Percentiles rank a stretch among this genome's conserved stretches.
phyloP scores from a whole-genome alignment of 2,329 filamentous ascomycete species.

The Arthrobotrys iridis region DNA sequence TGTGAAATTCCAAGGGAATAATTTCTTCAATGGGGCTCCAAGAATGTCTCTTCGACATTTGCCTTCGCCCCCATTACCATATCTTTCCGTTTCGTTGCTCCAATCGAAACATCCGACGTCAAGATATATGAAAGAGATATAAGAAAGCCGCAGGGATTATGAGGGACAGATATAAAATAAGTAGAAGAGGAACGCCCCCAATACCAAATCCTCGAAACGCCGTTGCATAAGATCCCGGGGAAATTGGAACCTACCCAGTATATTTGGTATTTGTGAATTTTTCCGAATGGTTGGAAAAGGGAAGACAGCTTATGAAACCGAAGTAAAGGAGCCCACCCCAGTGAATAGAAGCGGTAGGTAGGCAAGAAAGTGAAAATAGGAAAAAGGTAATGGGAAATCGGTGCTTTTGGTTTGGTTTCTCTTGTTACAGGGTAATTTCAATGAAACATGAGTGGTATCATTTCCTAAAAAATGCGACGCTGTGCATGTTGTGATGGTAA shows the following conservation, averaged over 20 bases:
- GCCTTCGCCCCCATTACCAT: constrained; percentile 4
- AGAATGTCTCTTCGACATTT: not conserved
- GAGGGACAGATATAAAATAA: not conserved
- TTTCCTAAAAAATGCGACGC: constrained; percentile 48
- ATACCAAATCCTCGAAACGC: constrained; percentile 29
- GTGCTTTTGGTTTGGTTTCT: constrained; percentile 50
- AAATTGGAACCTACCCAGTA: constrained; percentile 23
- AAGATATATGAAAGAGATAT: constrained; percentile 7
- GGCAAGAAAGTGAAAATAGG: not conserved
- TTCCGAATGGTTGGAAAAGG: not conserved
- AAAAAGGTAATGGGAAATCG: constrained; percentile 28
- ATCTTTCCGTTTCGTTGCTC: not conserved
- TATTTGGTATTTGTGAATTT: constrained; percentile 43
- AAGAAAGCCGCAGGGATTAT: not conserved
- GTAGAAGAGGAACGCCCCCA: constrained; percentile 31
- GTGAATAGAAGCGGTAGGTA: constrained; percentile 26
- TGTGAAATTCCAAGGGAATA: not conserved
- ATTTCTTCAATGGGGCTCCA: not conserved
- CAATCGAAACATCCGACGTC: constrained; percentile 6
- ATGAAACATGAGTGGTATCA: constrained; percentile 54
- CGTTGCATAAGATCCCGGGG: constrained; percentile 33
- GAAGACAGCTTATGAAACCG: constrained; percentile 21
- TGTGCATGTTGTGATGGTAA: constrained; percentile 38
- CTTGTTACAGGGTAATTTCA: constrained; percentile 53
- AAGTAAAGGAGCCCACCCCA: constrained; percentile 33